Base-by-base conservation (phyloP, 495 filamentous ascomycete species). In the Pyrenopolyporus hunteri region DNA sequence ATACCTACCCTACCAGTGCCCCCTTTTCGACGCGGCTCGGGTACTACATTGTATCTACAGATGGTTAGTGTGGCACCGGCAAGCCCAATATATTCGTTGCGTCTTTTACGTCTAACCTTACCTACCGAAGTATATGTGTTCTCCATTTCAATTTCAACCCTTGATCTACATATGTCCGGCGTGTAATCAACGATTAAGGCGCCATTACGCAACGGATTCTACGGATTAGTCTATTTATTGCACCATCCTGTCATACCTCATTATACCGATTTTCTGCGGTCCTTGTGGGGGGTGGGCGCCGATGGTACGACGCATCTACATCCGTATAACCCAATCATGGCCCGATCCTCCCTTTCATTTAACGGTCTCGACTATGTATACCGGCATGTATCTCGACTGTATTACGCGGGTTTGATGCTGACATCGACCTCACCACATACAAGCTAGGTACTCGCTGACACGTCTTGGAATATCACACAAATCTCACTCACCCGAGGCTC, bases 151-250 rank as follows among this genome's bases (percentile, higher is more conserved):
- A 31, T 46, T 29, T 29, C 17, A 29, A 46, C 8, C 31, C 25
- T 26, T 13, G 25, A 46, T 29, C 37, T 42, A 42, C 37, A n/a
- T n/a, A n/a, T 20, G 37, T 20, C 17, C 37, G 17, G n/a, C 36
- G 19, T 37, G 29, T n/a, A 31, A 44, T 23, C 28, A 31, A 40
- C 19, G 23, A 43, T 46, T 57, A 32, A 53, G 28, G 54, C 47
- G 42, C 43, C 53, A 57, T 63, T 63, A 63, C 60, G 60, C 60
- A 63, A 63, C 53, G 7, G 40, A 57, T 63, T 58, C 40, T 40
- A 53, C 11, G 42, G 20, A 63, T 63, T 57, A 63, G 60, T 63
- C 60, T 63, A 63, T 63, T 57, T 47, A 63, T 63, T 63, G 53
- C 60, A 53, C 51, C 60, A 63, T 63, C 32, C 40, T 44, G 10